phyloP scores from a whole-genome alignment of 1,284 basidiomycete genomes.

The Amylostereum chailletii region DNA sequence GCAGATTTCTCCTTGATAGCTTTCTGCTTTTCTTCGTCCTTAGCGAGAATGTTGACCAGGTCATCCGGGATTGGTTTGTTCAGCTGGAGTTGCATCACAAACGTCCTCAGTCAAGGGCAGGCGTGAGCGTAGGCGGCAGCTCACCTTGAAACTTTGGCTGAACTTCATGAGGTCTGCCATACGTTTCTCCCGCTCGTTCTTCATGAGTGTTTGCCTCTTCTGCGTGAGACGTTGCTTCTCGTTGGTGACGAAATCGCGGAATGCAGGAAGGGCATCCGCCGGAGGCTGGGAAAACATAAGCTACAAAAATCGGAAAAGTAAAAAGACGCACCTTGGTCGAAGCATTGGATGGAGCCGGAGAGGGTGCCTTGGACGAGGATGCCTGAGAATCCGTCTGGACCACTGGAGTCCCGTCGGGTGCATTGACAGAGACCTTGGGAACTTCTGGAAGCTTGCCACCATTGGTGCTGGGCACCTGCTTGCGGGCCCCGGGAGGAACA shows the following conservation, averaged over 20 bases:
- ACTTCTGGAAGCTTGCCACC: slow-evolving; percentile 26
- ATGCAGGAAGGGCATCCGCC: slow-evolving; percentile 66
- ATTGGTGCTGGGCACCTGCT: slow-evolving; percentile 7
- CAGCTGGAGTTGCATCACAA: slow-evolving; percentile 38
- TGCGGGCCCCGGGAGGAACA: slow-evolving; percentile 82
- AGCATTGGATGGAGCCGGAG: slow-evolving; percentile 30
- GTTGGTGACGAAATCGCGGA: slow-evolving; percentile 83
- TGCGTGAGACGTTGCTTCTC: slow-evolving; percentile 85
- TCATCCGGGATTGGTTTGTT: slow-evolving; percentile 93
- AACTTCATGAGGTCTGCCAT: slow-evolving; percentile 91
- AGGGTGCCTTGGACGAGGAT: slow-evolving; percentile 45
- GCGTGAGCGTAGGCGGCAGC: not conserved
- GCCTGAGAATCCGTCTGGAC: slow-evolving; percentile 27
- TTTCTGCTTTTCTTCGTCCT: slow-evolving; percentile 83
- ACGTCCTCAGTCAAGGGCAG: not conserved
- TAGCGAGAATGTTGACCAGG: slow-evolving; percentile 85
- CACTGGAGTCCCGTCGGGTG: slow-evolving; percentile 48
- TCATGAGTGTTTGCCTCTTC: slow-evolving; percentile 84
- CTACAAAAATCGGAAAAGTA: not conserved
- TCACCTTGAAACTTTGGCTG: slow-evolving; percentile 87
- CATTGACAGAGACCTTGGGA: slow-evolving; percentile 66
- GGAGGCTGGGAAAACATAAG: slow-evolving; percentile 33
- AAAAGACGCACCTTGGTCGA: slow-evolving; percentile 14
- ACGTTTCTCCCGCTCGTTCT: slow-evolving; percentile 89
- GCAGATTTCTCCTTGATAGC: slow-evolving; percentile 71